Conservation (phyloP, 371 early-diverging fungal genomes). For the Mucor piriformis region DNA sequence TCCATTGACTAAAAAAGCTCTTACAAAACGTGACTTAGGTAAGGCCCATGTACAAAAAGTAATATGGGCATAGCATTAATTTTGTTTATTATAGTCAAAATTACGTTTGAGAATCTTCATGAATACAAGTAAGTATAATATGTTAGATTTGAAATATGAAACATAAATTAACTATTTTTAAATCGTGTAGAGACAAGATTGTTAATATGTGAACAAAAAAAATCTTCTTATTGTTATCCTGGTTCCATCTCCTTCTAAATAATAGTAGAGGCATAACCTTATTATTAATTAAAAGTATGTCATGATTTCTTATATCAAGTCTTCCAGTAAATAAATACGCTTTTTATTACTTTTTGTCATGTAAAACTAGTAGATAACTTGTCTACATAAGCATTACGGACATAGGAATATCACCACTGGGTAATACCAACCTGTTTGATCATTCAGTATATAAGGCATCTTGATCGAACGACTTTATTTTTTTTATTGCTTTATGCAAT, state of each 20-base stretch:
- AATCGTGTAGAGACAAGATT: not conserved
- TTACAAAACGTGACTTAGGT: constrained; percentile 81
- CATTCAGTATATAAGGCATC: no score
- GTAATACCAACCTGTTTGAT: no score
- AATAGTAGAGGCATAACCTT: not conserved
- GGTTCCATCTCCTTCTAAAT: not conserved
- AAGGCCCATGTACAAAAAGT: not conserved
- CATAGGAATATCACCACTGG: no score
- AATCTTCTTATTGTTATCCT: not conserved
- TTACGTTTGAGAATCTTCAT: constrained; percentile 83
- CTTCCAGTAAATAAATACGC: no score
- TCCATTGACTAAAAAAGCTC: constrained; percentile 85
- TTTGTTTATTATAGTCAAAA: constrained; percentile 45
- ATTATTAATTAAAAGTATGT: no score
- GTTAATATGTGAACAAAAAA: not conserved
- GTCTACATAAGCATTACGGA: no score
- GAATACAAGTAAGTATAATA: constrained; percentile 62
- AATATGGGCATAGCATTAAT: not conserved
- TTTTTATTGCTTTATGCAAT: no score
- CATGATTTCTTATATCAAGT: no score
- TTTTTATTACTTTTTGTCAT: no score
- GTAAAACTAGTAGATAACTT: no score
- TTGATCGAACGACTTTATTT: no score
- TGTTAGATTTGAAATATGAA: not conserved
- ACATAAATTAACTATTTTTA: not conserved